Evolutionary conservation across 805 yeast genomes (phyloP).

Genomic region (Pichia rugopelliculosa): DNA sequence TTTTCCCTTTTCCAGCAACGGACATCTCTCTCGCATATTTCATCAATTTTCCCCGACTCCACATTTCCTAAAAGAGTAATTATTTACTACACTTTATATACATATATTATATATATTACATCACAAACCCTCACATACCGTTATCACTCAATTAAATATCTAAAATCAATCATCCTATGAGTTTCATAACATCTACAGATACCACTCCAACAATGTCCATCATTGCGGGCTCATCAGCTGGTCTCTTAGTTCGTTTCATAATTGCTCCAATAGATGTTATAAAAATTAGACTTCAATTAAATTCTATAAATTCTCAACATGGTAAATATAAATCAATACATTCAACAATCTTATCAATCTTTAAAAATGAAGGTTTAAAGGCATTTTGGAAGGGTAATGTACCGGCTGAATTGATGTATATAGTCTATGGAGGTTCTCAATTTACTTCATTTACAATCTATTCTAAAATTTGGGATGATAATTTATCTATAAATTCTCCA

Average conservation of each 20-base stretch:
- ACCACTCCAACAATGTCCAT: constrained; percentile 33
- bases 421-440: constrained; percentile 79
- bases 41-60: no score
- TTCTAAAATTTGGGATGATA: not conserved
- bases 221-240: constrained; percentile 67
- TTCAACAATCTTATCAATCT: constrained; percentile 36
- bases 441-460: constrained; percentile 59
- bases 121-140: no score
- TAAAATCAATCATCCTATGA: not conserved
- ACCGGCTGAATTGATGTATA: constrained; percentile 83
- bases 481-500: constrained; percentile 6
- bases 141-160: not conserved
- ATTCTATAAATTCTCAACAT: constrained; percentile 20
- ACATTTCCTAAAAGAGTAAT: not conserved
- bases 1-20: not conserved
- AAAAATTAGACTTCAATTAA: constrained; percentile 69
- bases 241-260: constrained; percentile 44
- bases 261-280: constrained; percentile 74
- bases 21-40: not conserved
- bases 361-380: constrained; percentile 45
- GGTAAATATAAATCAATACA: constrained; percentile 30
- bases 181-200: not conserved
- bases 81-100: not conserved
- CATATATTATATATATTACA: no score
- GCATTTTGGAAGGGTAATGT: constrained; percentile 96